These are phyloP conservation scores for Tetracentron sinense DNA, from an alignment of 164 flowering plant genomes.

Conservation along the genomic window DNA sequence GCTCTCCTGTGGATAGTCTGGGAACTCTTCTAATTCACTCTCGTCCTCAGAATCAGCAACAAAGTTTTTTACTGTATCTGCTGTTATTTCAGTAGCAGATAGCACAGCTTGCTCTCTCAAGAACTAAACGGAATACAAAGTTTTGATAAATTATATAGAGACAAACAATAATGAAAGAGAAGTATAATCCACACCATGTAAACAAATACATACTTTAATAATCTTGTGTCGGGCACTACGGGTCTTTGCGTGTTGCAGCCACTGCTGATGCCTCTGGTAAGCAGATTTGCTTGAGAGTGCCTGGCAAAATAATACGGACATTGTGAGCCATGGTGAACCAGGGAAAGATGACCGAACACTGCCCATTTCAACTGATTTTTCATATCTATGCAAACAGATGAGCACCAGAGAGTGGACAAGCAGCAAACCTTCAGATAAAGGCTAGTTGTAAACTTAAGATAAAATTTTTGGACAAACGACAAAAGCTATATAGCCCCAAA, in stretches of 20 bases:
- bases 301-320: constrained; percentile 33
- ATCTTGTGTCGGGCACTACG: constrained; percentile 95
- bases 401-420: background rate
- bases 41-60: constrained; percentile 60
- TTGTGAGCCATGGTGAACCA: background rate
- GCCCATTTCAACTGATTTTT: background rate
- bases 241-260: constrained; percentile 94
- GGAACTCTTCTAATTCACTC: constrained; percentile 31
- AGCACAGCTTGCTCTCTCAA: constrained; percentile 89
- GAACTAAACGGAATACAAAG: constrained; percentile 43
- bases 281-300: constrained; percentile 87
- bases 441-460: too few species aligned
- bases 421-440: too few species aligned
- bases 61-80: constrained; percentile 60
- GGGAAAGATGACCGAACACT: too few species aligned
- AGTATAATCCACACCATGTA: background rate
- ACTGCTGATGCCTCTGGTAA: constrained; percentile 83
- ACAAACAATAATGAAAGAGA: background rate
- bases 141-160: constrained; percentile 3
- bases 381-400: background rate
- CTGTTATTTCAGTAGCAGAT: constrained; percentile 79
- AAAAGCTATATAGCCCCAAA: too few species aligned
- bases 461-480: too few species aligned
- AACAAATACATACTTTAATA: constrained; percentile 62
- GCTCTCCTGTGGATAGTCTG: constrained; percentile 27